phyloP scores from a whole-genome alignment of 345 rosid genomes.

The Salix brachista region DNA sequence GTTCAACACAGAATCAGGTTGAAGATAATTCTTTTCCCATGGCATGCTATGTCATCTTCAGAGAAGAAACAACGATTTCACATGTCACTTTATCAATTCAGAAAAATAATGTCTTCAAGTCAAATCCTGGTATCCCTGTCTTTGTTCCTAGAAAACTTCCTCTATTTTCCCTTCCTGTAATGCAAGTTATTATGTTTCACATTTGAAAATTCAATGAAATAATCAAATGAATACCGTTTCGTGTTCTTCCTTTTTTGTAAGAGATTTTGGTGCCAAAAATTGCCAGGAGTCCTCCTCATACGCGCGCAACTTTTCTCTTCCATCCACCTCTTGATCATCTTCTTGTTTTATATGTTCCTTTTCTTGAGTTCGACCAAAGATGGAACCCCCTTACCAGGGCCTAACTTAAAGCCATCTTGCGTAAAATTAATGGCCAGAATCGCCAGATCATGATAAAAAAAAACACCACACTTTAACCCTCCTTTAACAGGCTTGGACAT shows the following conservation, averaged over 20 bases:
- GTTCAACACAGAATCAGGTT: too few relatives aligned
- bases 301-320: neutral
- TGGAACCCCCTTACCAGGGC: neutral
- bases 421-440: neutral
- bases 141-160: neutral
- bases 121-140: neutral
- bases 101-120: neutral
- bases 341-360: neutral
- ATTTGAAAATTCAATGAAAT: neutral
- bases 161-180: neutral
- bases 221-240: neutral
- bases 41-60: too few relatives aligned
- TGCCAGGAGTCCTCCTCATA: neutral
- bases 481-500: neutral
- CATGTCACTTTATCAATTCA: neutral
- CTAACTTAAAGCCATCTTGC: neutral
- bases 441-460: too few relatives aligned
- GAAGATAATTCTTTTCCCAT: too few relatives aligned
- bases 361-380: conserved; percentile 2
- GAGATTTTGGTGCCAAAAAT: neutral
- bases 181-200: neutral
- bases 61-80: neutral
- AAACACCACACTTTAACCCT: neutral
- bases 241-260: neutral
- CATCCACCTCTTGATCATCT: neutral